Conservation (phyloP, 75 land plant species). For the Sequoia sempervirens region DNA sequence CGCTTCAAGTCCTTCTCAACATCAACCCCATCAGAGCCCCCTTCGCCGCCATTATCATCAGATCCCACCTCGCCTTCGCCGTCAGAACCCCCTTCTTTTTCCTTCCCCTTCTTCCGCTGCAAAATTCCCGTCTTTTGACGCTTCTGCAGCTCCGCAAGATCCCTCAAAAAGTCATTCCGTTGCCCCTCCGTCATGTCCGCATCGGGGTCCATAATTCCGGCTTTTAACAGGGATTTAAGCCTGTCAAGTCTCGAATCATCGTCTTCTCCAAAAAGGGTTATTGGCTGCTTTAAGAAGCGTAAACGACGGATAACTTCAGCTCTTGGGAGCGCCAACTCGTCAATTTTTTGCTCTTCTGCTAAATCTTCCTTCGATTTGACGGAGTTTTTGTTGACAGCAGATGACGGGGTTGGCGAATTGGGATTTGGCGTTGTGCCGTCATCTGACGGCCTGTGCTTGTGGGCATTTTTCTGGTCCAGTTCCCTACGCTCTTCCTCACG, state of each 20-base stretch:
- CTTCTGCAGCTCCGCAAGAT: constrained; percentile 71
- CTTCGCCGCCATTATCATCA: constrained; percentile 25
- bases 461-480: constrained; percentile 36
- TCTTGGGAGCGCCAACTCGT: constrained; percentile 65
- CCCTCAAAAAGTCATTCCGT: constrained; percentile 84
- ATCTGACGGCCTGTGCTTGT: neutral
- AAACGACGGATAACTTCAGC: constrained; percentile 84
- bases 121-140: constrained; percentile 42
- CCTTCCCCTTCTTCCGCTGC: constrained; percentile 48
- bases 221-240: constrained; percentile 62
- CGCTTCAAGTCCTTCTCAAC: constrained; percentile 70
- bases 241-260: constrained; percentile 75
- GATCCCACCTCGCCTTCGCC: constrained; percentile 18
- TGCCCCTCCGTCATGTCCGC: constrained; percentile 97
- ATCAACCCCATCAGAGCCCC: constrained; percentile 56
- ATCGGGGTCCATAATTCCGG: constrained; percentile 75
- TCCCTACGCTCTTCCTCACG: constrained; percentile 69
- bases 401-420: constrained; percentile 10
- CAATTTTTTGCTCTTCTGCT: constrained; percentile 61
- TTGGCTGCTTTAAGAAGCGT: constrained; percentile 82
- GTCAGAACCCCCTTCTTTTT: constrained; percentile 33
- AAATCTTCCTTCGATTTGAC: constrained; percentile 22
- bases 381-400: constrained; percentile 13
- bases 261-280: constrained; percentile 96
- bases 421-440: constrained; percentile 2